Percentiles rank a stretch among this genome's conserved stretches.
Conservation (phyloP, 306 rosid species). For the Vicia faba region DNA sequence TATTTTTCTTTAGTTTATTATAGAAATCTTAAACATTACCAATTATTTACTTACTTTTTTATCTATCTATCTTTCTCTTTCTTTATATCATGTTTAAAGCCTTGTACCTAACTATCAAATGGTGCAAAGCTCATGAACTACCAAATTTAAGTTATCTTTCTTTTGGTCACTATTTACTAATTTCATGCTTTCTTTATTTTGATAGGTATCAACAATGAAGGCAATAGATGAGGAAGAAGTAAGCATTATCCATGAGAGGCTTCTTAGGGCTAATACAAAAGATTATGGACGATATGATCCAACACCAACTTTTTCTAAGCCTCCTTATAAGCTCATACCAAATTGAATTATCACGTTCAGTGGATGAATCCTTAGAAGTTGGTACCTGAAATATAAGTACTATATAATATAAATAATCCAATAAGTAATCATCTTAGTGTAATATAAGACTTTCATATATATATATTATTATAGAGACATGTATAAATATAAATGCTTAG, state of each 20-base stretch:
- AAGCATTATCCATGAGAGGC: slow-evolving; percentile 66
- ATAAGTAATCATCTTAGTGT: slow-evolving; percentile 25
- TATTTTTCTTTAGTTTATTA: slow-evolving; percentile 11
- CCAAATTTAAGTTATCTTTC: not conserved
- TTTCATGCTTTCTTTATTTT: slow-evolving; percentile 10
- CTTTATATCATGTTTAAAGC: slow-evolving; percentile 8
- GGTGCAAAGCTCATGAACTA: slow-evolving; percentile 39
- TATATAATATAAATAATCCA: slow-evolving; percentile 39
- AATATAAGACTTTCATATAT: slow-evolving; percentile 22
- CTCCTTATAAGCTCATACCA: slow-evolving; percentile 96
- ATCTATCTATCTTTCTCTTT: not conserved
- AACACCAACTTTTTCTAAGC: slow-evolving; percentile 80
- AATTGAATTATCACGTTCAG: slow-evolving; percentile 46
- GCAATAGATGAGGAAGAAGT: slow-evolving; percentile 43
- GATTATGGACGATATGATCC: slow-evolving; percentile 96
- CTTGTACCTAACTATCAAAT: slow-evolving; percentile 36
- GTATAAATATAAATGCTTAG: slow-evolving; percentile 30
- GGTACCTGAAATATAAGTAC: not conserved
- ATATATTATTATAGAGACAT: not conserved
- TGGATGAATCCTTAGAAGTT: slow-evolving; percentile 18
- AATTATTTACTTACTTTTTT: not conserved
- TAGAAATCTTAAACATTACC: not conserved
- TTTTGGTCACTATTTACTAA: not conserved
- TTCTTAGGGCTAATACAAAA: slow-evolving; percentile 66
- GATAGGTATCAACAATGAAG: slow-evolving; percentile 34